These are phyloP conservation scores for Panicum miliaceum DNA, from an alignment of 176 grass and related monocot genomes.

Conservation along the genomic window DNA sequence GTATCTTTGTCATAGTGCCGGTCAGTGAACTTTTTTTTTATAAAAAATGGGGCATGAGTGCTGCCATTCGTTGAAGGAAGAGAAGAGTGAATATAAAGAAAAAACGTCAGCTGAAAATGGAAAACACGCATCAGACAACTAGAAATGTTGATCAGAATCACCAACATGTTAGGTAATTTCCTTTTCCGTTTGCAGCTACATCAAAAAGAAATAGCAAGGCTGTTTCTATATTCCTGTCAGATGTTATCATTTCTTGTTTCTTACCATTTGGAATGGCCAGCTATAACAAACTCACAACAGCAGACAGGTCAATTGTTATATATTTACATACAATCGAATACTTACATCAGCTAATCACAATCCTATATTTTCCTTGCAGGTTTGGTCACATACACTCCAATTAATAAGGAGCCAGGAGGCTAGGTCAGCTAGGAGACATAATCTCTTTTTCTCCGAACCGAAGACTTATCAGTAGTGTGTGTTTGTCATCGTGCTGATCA, in stretches of 20 bases:
- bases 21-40: neutral
- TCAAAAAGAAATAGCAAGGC: neutral
- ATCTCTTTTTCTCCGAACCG: neutral
- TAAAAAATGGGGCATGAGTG: neutral
- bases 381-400: constrained; percentile 9
- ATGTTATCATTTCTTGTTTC: neutral
- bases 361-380: constrained; percentile 21
- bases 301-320: neutral
- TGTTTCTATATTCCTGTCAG: neutral
- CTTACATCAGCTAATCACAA: constrained; percentile 1
- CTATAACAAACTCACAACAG: constrained; percentile 12
- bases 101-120: neutral
- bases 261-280: constrained; percentile 3
- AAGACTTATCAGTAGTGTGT: neutral
- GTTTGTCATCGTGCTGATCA: neutral
- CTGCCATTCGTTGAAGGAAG: neutral
- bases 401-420: neutral
- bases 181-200: constrained; percentile 5
- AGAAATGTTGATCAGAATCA: neutral
- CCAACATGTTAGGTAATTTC: neutral
- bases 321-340: neutral
- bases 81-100: neutral
- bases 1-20: neutral
- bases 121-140: neutral
- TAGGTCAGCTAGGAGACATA: neutral